These are phyloP conservation scores for Yamadazyma pseudoaaseri DNA, from an alignment of 1,139 yeast species.

Conservation along the genomic window DNA sequence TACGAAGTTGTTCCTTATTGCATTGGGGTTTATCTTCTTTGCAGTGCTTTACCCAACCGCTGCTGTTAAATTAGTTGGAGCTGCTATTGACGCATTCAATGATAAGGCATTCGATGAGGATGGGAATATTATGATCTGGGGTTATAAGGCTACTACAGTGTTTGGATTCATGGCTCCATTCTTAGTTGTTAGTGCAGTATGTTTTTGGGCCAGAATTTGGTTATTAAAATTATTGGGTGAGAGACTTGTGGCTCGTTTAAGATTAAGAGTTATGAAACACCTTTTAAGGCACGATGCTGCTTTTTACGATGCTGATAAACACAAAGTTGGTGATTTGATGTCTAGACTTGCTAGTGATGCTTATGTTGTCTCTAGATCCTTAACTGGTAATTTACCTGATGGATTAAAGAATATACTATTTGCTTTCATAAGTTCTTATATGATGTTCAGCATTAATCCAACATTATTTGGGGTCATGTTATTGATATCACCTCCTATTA, in stretches of 20 bases:
- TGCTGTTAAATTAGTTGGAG: conserved; percentile 47
- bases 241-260: conserved; percentile 44
- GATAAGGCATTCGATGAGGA: conserved; percentile 34
- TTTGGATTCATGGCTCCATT: conserved; percentile 47
- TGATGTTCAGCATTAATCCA: conserved; percentile 49
- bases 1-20: conserved; percentile 35
- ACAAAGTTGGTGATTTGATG: conserved; percentile 56
- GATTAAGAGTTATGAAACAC: conserved; percentile 49
- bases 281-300: conserved; percentile 51
- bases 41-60: conserved; percentile 50
- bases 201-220: conserved; percentile 53
- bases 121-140: conserved; percentile 46
- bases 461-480: conserved; percentile 48
- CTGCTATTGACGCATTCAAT: conserved; percentile 46
- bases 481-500: conserved; percentile 53
- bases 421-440: conserved; percentile 45
- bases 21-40: conserved; percentile 42
- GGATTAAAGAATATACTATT: conserved; percentile 47
- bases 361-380: conserved; percentile 48
- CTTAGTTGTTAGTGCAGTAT: conserved; percentile 43
- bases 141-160: conserved; percentile 42
- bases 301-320: conserved; percentile 51
- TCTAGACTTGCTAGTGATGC: conserved; percentile 55
- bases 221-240: conserved; percentile 45
- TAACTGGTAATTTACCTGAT: conserved; percentile 47